Conservation (phyloP, 495 filamentous ascomycete genomes). For the Xylaria longipes region DNA sequence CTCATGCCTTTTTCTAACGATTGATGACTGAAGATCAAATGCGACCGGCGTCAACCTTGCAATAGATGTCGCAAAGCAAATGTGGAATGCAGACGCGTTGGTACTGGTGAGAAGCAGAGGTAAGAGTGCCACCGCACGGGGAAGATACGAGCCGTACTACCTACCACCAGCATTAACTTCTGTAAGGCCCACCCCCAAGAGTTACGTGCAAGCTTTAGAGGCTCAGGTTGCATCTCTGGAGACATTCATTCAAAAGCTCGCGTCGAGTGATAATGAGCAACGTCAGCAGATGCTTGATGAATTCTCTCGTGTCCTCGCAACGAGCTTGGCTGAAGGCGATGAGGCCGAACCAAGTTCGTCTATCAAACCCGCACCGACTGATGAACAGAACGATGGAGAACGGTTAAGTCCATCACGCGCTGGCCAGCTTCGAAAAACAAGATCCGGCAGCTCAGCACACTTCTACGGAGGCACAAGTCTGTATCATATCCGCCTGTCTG, state of each 20-base stretch:
- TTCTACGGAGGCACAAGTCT: constrained; percentile 43
- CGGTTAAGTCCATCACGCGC: constrained; percentile 27
- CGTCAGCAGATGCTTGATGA: constrained; percentile 28
- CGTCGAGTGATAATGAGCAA: constrained; percentile 29
- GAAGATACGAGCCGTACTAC: not conserved
- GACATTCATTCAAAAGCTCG: constrained; percentile 39
- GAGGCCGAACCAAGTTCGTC: constrained; percentile 13
- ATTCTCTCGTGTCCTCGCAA: constrained; percentile 20
- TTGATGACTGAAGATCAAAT: constrained; percentile 35
- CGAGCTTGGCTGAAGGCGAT: not conserved
- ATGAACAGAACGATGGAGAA: constrained; percentile 1
- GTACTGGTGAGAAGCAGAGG: constrained; percentile 38
- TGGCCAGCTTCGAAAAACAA: constrained; percentile 36
- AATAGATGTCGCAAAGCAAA: constrained; percentile 35
- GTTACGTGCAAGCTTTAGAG: constrained; percentile 41
- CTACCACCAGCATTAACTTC: constrained; percentile 4
- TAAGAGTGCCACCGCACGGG: not conserved
- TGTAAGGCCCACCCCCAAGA: constrained; percentile 35
- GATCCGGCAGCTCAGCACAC: constrained; percentile 35
- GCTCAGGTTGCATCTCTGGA: constrained; percentile 40
- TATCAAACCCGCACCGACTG: not conserved
- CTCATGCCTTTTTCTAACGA: not conserved
- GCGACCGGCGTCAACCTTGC: constrained; percentile 39
- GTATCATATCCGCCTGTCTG: constrained; percentile 39
- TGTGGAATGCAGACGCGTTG: constrained; percentile 36